These are phyloP conservation scores for Eimeria sp. DNA, from an alignment of 169 alveolate genomes.

Conservation along the genomic window DNA sequence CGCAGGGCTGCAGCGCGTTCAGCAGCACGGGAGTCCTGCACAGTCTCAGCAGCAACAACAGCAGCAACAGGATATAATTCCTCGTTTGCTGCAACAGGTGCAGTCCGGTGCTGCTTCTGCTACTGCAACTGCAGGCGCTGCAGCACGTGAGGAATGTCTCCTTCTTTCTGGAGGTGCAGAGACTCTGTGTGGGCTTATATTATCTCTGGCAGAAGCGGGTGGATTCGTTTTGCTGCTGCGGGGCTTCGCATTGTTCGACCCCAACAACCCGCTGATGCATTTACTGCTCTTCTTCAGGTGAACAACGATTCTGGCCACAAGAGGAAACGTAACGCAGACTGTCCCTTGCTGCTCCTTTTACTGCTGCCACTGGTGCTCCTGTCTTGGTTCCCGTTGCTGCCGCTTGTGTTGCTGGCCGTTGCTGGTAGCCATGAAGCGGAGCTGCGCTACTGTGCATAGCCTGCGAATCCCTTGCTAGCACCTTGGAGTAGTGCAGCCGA, in stretches of 20 bases:
- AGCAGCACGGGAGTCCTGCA: conserved; percentile 17
- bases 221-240: conserved; percentile 63
- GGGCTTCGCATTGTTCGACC: conserved; percentile 75
- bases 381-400: not conserved
- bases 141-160: conserved; percentile 71
- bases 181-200: conserved; percentile 41
- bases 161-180: conserved; percentile 45
- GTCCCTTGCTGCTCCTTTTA: not conserved
- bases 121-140: conserved; percentile 45
- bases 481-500: not conserved
- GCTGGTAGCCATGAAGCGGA: too few species aligned
- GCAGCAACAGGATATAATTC: conserved; percentile 25
- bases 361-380: not conserved
- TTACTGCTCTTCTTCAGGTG: conserved; percentile 73
- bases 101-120: not conserved
- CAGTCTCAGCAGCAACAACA: conserved; percentile 6
- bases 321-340: not conserved
- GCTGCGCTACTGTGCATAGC: not conserved
- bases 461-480: not conserved
- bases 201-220: conserved; percentile 55
- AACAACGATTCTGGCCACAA: not conserved
- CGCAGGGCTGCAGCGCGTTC: conserved; percentile 55
- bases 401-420: not conserved
- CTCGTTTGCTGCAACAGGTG: conserved; percentile 55
- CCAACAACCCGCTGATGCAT: conserved; percentile 39